These are phyloP conservation scores for Lactarius vividus DNA, from an alignment of 768 basidiomycete species.

Conservation along the genomic window DNA sequence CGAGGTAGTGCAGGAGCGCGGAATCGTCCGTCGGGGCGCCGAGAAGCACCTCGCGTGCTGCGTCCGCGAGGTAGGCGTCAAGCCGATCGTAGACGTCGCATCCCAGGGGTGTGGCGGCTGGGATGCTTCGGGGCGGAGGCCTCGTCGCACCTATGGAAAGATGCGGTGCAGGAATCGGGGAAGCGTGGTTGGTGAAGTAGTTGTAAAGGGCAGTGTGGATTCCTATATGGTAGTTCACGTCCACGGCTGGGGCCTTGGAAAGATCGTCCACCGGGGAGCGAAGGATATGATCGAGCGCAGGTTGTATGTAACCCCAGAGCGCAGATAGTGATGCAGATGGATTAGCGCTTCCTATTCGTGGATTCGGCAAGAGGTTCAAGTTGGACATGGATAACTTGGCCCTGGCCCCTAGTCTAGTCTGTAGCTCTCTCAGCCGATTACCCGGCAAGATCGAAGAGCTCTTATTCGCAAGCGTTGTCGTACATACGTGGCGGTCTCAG, in stretches of 20 bases:
- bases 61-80: constrained; percentile 66
- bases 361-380: constrained; percentile 19
- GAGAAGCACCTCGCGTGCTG: constrained; percentile 13
- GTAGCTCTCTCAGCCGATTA: constrained; percentile 5
- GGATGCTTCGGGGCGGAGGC: not conserved
- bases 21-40: constrained; percentile 44
- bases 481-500: constrained; percentile 10
- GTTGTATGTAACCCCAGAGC: constrained; percentile 72
- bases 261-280: constrained; percentile 60
- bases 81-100: constrained; percentile 69
- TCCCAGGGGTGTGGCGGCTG: constrained; percentile 34
- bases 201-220: constrained; percentile 83
- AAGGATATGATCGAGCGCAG: constrained; percentile 74
- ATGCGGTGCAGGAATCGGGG: constrained; percentile 20
- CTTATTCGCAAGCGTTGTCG: constrained; percentile 9
- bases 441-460: constrained; percentile 1
- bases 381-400: constrained; percentile 10
- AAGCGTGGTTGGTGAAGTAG: constrained; percentile 49
- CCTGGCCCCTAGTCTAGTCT: not conserved
- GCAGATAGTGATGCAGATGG: constrained; percentile 69
- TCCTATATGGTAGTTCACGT: constrained; percentile 69
- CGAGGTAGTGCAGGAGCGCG: constrained; percentile 63
- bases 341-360: constrained; percentile 49
- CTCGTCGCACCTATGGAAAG: not conserved
- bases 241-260: constrained; percentile 66